A percentile compares a stretch with the other conserved stretches of the same genome.
Conservation (phyloP, 345 rosid genomes). For the Arabidopsis suecica region DNA sequence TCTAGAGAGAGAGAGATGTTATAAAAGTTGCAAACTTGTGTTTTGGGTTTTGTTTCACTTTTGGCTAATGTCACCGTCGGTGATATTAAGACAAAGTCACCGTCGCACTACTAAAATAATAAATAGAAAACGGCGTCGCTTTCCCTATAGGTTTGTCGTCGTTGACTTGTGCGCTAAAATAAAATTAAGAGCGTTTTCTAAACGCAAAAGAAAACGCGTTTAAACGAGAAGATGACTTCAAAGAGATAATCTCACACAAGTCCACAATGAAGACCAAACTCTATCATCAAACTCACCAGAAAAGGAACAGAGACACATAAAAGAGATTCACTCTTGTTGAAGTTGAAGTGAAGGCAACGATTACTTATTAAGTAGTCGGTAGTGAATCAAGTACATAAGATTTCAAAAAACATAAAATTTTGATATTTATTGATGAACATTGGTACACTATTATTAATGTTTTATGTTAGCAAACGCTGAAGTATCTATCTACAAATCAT, state of each 20-base stretch:
- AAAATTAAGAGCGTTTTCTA: constrained; percentile 23
- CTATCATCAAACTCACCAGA: constrained; percentile 13
- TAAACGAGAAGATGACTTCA: constrained; percentile 1
- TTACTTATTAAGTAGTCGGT: neutral
- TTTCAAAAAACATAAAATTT: neutral
- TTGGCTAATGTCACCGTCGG: constrained; percentile 32
- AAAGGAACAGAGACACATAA: neutral
- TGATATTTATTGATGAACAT: constrained; percentile 11
- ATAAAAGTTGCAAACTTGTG: constrained; percentile 39
- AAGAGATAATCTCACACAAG: neutral
- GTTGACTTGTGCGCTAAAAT: constrained; percentile 25
- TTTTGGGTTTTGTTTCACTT: constrained; percentile 29
- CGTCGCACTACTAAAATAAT: constrained; percentile 5
- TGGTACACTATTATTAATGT: constrained; percentile 23
- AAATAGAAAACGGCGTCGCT: constrained; percentile 8
- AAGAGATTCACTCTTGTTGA: constrained; percentile 11
- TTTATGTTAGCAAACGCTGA: constrained; percentile 31
- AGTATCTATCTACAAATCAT: constrained; percentile 23
- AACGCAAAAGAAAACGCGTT: constrained; percentile 25
- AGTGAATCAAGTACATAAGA: neutral
- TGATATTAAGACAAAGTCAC: constrained; percentile 34
- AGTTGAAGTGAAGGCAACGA: constrained; percentile 26
- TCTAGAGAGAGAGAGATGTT: neutral
- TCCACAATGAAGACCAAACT: constrained; percentile 13
- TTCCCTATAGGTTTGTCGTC: constrained; percentile 17